Evolutionary conservation across 1,284 basidiomycete species (phyloP).

Genomic region (Melampsora abietis-canadensis): DNA sequence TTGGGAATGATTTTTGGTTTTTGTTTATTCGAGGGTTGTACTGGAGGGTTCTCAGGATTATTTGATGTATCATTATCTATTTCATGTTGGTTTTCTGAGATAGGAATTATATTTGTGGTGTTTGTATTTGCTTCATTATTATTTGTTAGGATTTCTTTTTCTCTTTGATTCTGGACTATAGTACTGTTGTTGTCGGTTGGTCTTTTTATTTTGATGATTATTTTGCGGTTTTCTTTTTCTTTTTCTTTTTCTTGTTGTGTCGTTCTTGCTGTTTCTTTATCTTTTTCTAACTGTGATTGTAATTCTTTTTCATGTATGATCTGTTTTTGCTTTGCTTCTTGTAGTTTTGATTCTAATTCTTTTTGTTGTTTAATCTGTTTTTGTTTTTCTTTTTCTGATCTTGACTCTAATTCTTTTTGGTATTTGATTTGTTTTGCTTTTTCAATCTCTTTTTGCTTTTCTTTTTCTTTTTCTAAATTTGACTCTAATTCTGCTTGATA

Average conservation of each 20-base stretch:
- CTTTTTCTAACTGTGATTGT: background rate
- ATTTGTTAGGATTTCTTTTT: background rate
- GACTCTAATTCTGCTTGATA: background rate
- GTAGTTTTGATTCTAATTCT: background rate
- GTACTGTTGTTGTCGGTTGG: background rate
- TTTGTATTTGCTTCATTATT: background rate
- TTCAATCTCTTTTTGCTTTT: background rate
- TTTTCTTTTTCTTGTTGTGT: background rate
- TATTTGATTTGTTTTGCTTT: too few species aligned
- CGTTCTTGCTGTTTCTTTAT: background rate
- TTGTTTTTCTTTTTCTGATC: too few species aligned
- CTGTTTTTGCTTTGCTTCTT: background rate
- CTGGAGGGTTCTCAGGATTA: background rate
- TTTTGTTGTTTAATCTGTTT: background rate
- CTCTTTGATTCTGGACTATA: background rate
- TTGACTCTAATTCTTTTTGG: too few species aligned
- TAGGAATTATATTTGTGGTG: background rate
- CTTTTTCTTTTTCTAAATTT: background rate
- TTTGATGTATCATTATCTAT: too few species aligned
- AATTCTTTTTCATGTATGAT: constrained; percentile 6
- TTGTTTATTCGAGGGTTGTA: background rate
- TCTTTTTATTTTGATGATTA: background rate
- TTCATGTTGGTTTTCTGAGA: too few species aligned
- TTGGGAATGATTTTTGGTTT: background rate
- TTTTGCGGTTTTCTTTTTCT: background rate